phyloP scores from a whole-genome alignment of 163 green algal genomes.

The Chloromonas sp. region DNA sequence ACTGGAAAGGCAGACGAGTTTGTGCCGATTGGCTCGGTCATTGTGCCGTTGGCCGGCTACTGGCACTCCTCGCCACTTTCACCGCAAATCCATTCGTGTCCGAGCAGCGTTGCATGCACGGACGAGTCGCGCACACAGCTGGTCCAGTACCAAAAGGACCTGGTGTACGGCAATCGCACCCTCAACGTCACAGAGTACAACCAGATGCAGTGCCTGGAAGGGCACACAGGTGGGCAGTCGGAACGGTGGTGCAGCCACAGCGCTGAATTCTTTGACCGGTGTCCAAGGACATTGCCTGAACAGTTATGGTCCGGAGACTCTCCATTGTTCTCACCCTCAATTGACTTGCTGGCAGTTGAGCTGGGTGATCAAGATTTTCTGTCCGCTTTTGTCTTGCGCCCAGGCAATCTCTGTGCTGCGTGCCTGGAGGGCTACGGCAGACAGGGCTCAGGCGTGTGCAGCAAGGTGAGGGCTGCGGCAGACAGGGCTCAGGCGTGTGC shows the following conservation, averaged over 20 bases:
- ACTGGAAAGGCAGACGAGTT: not conserved
- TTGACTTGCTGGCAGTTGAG: too few species aligned
- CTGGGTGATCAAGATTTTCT: too few species aligned
- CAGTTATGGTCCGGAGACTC: too few species aligned
- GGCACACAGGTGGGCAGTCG: constrained; percentile 10
- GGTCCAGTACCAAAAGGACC: not conserved
- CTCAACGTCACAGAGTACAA: not conserved
- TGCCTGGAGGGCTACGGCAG: constrained; percentile 12
- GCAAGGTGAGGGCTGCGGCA: constrained; percentile 7
- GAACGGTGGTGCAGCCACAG: not conserved
- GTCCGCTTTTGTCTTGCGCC: too few species aligned
- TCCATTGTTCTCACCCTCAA: too few species aligned
- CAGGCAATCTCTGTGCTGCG: constrained; percentile 16
- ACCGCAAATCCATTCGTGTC: constrained; percentile 10
- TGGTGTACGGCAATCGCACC: not conserved
- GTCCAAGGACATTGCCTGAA: too few species aligned
- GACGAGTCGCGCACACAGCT: not conserved
- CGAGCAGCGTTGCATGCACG: not conserved
- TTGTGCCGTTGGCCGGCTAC: constrained; percentile 13
- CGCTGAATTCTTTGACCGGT: too few species aligned
- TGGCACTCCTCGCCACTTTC: constrained; percentile 16
- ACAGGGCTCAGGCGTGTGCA: constrained; percentile 5
- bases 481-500: constrained; percentile 4
- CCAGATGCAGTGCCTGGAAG: constrained; percentile 14
- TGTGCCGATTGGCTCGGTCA: not conserved